Evolutionary conservation across 2,329 filamentous ascomycete genomes (phyloP).

Genomic region (Leptographium wingfieldii): DNA sequence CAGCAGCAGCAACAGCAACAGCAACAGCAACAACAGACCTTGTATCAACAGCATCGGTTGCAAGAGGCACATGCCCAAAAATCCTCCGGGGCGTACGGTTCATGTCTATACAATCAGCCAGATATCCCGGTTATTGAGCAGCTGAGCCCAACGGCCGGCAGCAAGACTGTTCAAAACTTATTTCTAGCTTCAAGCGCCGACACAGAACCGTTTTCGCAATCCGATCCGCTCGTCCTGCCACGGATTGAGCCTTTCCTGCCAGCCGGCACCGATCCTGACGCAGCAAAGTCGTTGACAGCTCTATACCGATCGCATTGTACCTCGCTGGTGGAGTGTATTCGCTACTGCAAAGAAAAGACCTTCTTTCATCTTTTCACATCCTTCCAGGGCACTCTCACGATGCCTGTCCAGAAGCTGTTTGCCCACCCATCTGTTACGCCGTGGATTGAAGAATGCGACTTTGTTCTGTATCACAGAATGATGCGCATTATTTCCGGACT

Average conservation of each 20-base stretch:
- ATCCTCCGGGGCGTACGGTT: conserved; percentile 14
- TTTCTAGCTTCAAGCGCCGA: conserved; percentile 48
- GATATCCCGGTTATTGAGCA: conserved; percentile 44
- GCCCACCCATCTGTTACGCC: conserved; percentile 66
- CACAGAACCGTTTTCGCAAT: conserved; percentile 40
- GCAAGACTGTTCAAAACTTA: conserved; percentile 46
- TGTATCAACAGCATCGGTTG: conserved; percentile 1
- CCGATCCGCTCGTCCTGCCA: conserved; percentile 69
- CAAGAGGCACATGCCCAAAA: neutral
- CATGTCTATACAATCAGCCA: conserved; percentile 49
- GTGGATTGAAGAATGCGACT: conserved; percentile 95
- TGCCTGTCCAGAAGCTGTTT: conserved; percentile 89
- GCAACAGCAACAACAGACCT: neutral
- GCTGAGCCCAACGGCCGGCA: conserved; percentile 40
- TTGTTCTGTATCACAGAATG: conserved; percentile 93
- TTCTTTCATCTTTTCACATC: conserved; percentile 92
- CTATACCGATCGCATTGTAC: conserved; percentile 92
- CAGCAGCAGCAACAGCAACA: conserved; percentile 14
- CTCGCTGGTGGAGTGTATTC: conserved; percentile 86
- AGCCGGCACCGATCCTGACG: conserved; percentile 68
- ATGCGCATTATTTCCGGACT: conserved; percentile 82
- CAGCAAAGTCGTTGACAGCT: conserved; percentile 72
- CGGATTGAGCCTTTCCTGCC: conserved; percentile 74
- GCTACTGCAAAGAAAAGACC: conserved; percentile 92
- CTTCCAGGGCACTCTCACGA: conserved; percentile 91